phyloP scores from a whole-genome alignment of 192 early-diverging fungal species.

The Spizellomyces punctatus region DNA sequence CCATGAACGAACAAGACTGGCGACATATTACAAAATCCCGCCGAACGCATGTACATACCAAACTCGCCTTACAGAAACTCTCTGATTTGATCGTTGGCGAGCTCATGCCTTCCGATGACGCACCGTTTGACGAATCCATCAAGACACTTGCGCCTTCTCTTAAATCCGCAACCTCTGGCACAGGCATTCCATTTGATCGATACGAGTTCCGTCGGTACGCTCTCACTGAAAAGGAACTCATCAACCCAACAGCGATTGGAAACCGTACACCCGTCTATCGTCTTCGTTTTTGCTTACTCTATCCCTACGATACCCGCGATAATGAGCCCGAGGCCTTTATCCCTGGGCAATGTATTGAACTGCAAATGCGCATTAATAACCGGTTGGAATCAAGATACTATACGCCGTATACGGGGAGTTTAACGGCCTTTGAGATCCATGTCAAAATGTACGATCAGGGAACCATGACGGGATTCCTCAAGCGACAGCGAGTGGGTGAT shows the following conservation, averaged over 20 bases:
- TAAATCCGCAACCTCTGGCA: neutral
- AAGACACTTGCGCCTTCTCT: neutral
- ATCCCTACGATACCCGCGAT: slow-evolving; percentile 37
- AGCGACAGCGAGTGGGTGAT: slow-evolving; percentile 39
- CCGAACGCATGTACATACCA: slow-evolving; percentile 41
- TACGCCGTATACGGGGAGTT: slow-evolving; percentile 26
- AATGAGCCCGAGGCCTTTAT: slow-evolving; percentile 27
- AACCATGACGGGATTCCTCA: slow-evolving; percentile 21
- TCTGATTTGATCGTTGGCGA: slow-evolving; percentile 45
- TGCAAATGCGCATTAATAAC: slow-evolving; percentile 35
- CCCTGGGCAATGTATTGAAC: slow-evolving; percentile 46
- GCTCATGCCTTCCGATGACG: slow-evolving; percentile 16
- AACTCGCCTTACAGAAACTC: slow-evolving; percentile 39
- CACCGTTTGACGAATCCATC: neutral
- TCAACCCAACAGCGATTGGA: neutral
- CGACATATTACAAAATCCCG: slow-evolving; percentile 34
- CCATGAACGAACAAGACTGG: slow-evolving; percentile 41
- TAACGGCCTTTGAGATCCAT: slow-evolving; percentile 37
- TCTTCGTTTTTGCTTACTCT: slow-evolving; percentile 44
- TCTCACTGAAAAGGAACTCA: slow-evolving; percentile 26
- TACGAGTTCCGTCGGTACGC: slow-evolving; percentile 45
- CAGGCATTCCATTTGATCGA: slow-evolving; percentile 22
- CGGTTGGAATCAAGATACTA: slow-evolving; percentile 36
- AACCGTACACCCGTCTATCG: slow-evolving; percentile 18
- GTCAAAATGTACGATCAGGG: slow-evolving; percentile 33